Evolutionary conservation across 345 rosid genomes (phyloP).

Genomic region (Gossypium stocksii): DNA sequence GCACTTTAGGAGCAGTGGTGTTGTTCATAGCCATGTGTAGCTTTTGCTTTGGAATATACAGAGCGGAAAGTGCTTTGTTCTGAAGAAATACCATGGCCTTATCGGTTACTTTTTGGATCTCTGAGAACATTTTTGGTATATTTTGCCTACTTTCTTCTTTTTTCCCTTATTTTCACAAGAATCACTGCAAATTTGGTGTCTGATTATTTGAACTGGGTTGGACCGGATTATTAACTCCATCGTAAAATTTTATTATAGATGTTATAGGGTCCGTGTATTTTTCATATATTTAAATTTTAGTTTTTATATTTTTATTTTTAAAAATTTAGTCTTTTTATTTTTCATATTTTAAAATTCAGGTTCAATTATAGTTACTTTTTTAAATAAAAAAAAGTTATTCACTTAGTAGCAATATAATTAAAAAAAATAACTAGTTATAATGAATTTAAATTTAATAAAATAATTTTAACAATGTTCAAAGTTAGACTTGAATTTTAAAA

Average conservation of each 20-base stretch:
- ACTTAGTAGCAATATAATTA: no score
- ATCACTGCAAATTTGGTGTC: background rate
- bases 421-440: no score
- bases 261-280: no score
- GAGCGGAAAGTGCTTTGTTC: slow-evolving; percentile 7
- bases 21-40: slow-evolving; percentile 38
- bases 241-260: no score
- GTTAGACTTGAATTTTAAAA: no score
- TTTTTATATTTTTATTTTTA: no score
- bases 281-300: no score
- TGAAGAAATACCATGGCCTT: slow-evolving; percentile 33
- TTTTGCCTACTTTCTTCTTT: background rate
- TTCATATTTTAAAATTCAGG: rapidly evolving
- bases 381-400: no score
- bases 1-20: slow-evolving; percentile 46
- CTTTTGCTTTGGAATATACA: slow-evolving; percentile 25
- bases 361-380: rapidly evolving
- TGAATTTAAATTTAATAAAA: no score
- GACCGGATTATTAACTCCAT: background rate
- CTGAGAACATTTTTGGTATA: slow-evolving; percentile 34
- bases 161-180: background rate
- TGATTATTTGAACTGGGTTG: background rate
- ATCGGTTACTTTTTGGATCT: slow-evolving; percentile 44
- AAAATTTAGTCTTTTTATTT: no score
- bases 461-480: no score